These are phyloP conservation scores for Alternaria gansuensis DNA, from an alignment of 2,329 filamentous ascomycete genomes.

Conservation along the genomic window DNA sequence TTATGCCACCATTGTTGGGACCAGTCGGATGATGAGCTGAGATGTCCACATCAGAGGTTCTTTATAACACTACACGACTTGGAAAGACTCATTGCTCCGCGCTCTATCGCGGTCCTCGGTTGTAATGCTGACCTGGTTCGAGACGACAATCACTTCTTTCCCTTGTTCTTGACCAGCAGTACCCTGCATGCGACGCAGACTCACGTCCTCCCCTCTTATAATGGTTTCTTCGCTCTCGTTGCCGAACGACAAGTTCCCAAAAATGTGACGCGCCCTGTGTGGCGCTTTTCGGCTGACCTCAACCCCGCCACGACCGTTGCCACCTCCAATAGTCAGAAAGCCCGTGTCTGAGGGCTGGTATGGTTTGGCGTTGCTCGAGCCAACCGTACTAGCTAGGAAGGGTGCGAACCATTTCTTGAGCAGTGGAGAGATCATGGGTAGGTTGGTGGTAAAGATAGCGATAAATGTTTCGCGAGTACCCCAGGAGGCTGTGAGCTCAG, in stretches of 20 bases:
- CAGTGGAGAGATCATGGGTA: constrained; percentile 18
- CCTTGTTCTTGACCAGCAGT: background rate
- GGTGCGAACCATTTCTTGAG: background rate
- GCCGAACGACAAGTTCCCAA: background rate
- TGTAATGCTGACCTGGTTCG: background rate
- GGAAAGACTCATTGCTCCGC: background rate
- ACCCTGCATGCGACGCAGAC: background rate
- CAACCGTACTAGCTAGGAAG: background rate
- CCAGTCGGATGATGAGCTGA: too few relatives aligned
- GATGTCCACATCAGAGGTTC: background rate
- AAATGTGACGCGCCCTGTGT: background rate
- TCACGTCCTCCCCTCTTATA: background rate
- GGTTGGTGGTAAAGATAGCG: constrained; percentile 57
- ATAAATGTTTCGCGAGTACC: constrained; percentile 59
- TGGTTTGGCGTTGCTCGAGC: background rate
- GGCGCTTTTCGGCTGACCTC: background rate
- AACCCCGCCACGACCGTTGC: background rate
- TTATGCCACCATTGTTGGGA: too few relatives aligned
- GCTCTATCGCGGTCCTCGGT: background rate
- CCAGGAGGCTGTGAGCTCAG: constrained; percentile 53
- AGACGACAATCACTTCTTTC: background rate
- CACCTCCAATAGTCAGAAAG: background rate
- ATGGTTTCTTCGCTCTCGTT: constrained; percentile 4
- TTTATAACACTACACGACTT: background rate
- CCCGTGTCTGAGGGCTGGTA: background rate